Conservation (phyloP, 1,284 basidiomycete species). For the Naganishia albida region DNA sequence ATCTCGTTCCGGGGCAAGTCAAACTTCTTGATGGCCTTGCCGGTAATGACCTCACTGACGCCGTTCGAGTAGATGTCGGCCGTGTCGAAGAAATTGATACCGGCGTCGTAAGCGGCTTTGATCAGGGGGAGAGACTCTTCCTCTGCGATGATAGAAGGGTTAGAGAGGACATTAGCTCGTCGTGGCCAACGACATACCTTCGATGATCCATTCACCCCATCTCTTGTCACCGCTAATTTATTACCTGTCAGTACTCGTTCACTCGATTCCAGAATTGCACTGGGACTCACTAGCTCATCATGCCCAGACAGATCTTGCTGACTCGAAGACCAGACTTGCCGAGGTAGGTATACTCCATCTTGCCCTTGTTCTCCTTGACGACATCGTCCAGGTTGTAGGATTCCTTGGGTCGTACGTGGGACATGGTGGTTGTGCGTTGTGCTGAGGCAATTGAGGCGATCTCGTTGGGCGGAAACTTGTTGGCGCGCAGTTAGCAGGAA, state of each 20-base stretch:
- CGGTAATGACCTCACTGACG: conserved; percentile 33
- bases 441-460: background rate
- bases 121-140: conserved; percentile 35
- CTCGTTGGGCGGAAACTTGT: background rate
- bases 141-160: conserved; percentile 7
- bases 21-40: conserved; percentile 37
- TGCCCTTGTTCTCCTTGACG: conserved; percentile 31
- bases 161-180: background rate
- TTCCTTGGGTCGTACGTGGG: conserved; percentile 24
- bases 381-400: conserved; percentile 33
- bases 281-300: conserved; percentile 32
- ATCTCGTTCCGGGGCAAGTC: conserved; percentile 36
- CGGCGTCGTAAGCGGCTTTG: conserved; percentile 34
- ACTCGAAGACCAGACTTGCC: conserved; percentile 30
- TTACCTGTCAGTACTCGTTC: background rate
- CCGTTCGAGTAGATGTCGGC: conserved; percentile 30
- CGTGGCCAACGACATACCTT: conserved; percentile 1
- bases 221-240: conserved; percentile 27
- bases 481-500: no score
- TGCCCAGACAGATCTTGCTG: conserved; percentile 29
- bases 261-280: background rate
- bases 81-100: conserved; percentile 35
- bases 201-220: conserved; percentile 29
- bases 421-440: background rate
- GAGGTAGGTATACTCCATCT: conserved; percentile 33